Conservation (phyloP, 768 basidiomycete species). For the Macrolepiota fuliginosa region DNA sequence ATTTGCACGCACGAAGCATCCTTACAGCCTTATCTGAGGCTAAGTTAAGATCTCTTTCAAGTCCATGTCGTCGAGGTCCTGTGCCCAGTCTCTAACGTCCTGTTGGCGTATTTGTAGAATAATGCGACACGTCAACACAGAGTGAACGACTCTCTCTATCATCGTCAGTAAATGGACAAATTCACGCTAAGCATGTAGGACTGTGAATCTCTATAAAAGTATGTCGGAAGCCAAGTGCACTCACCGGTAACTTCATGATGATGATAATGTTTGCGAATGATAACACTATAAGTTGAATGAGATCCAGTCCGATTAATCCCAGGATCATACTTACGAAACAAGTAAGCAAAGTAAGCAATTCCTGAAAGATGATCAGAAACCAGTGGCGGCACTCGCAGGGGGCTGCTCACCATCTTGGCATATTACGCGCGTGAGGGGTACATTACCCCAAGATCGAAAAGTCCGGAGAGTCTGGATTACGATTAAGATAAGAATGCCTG, state of each 20-base stretch:
- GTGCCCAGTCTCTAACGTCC: not conserved
- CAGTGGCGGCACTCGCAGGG: not conserved
- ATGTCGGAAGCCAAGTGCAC: not conserved
- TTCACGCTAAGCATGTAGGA: not conserved
- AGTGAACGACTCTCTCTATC: constrained; percentile 7
- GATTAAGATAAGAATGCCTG: constrained; percentile 6
- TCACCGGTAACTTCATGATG: constrained; percentile 10
- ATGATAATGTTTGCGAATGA: constrained; percentile 7
- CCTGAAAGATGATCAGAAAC: not conserved
- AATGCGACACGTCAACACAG: constrained; percentile 7
- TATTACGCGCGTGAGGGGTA: constrained; percentile 8
- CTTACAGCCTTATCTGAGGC: not conserved
- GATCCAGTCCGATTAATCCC: not conserved
- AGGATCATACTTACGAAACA: constrained; percentile 5
- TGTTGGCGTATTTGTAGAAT: constrained; percentile 2
- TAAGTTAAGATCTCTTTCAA: not conserved
- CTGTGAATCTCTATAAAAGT: not conserved
- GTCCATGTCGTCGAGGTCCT: not conserved
- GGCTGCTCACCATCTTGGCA: constrained; percentile 9
- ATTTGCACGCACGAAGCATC: not conserved
- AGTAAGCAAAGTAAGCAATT: constrained; percentile 14
- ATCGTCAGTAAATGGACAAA: constrained; percentile 8
- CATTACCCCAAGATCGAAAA: constrained; percentile 4
- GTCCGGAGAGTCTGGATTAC: constrained; percentile 2
- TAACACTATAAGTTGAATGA: constrained; percentile 6